Percentiles rank a stretch among this genome's conserved stretches.
These are phyloP conservation scores for Hippophae rhamnoides DNA, from an alignment of 306 rosid genomes.

Conservation along the genomic window DNA sequence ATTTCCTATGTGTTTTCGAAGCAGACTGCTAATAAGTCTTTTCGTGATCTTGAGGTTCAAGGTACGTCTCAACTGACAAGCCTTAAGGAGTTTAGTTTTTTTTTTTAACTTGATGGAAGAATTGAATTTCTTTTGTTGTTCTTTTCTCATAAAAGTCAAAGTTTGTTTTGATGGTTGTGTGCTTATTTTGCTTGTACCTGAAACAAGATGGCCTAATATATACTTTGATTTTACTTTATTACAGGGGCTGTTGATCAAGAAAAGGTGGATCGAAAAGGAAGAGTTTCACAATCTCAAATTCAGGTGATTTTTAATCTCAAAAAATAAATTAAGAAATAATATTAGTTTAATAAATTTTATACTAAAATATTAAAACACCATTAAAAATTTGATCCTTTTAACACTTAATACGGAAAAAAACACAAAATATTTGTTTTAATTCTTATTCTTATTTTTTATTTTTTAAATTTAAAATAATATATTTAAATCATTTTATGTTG, in stretches of 20 bases:
- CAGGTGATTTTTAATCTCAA: background rate
- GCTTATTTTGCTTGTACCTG: background rate
- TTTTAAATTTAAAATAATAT: no score
- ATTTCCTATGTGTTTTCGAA: constrained; percentile 33
- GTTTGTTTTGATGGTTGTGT: background rate
- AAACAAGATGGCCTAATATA: background rate
- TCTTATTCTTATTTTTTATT: no score
- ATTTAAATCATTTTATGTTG: no score
- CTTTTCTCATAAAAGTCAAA: background rate
- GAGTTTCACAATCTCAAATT: background rate
- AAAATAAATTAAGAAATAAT: no score
- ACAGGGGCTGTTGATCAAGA: constrained; percentile 8
- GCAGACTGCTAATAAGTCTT: constrained; percentile 8
- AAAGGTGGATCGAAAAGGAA: constrained; percentile 1
- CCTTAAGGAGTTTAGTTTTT: background rate
- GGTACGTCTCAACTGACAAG: background rate
- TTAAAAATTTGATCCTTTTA: no score
- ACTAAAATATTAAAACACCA: no score
- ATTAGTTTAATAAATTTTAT: no score
- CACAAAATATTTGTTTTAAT: no score
- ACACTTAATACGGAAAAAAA: no score
- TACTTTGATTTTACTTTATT: background rate
- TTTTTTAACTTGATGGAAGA: background rate
- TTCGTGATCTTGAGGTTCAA: constrained; percentile 29
- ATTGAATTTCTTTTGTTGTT: background rate